These are phyloP conservation scores for Pseudozyma thailandica DNA, from an alignment of 1,284 basidiomycete species.

Conservation along the genomic window DNA sequence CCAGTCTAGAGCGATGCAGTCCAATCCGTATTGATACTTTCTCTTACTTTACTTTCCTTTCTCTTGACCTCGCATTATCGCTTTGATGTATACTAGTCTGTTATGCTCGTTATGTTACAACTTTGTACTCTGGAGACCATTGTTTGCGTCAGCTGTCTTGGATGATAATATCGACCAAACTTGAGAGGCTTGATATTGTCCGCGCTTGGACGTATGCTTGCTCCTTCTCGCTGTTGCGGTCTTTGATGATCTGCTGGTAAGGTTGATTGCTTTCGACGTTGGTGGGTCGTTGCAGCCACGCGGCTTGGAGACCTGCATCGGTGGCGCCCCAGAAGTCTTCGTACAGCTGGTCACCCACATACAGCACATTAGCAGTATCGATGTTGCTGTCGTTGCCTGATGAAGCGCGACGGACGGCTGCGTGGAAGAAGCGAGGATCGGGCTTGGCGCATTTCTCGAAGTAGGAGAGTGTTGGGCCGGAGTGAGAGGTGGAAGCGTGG, in stretches of 20 bases:
- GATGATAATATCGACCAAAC: conserved; percentile 22
- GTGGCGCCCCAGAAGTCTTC: conserved; percentile 54
- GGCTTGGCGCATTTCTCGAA: conserved; percentile 48
- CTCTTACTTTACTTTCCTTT: not conserved
- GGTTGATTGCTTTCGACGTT: conserved; percentile 38
- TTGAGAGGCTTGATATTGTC: conserved; percentile 21
- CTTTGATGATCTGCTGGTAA: conserved; percentile 4
- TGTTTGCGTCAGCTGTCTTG: not conserved
- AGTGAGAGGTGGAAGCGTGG: not conserved
- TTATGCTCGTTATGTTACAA: not conserved
- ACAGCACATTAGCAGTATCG: conserved; percentile 28
- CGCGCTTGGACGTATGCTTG: conserved; percentile 4
- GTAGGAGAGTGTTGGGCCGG: conserved; percentile 44
- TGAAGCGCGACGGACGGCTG: conserved; percentile 28
- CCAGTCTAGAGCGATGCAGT: conserved; percentile 37
- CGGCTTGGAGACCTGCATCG: conserved; percentile 40
- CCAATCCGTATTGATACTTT: conserved; percentile 26
- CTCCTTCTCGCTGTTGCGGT: conserved; percentile 8
- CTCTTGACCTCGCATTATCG: not conserved
- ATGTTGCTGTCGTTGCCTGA: not conserved
- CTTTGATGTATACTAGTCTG: conserved; percentile 9
- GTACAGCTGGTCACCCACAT: conserved; percentile 54
- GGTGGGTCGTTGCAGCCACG: conserved; percentile 41
- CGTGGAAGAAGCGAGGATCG: conserved; percentile 39
- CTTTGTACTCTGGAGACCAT: not conserved